Conservation (phyloP, 2,329 filamentous ascomycete genomes). For the Aureobasidium vineae region DNA sequence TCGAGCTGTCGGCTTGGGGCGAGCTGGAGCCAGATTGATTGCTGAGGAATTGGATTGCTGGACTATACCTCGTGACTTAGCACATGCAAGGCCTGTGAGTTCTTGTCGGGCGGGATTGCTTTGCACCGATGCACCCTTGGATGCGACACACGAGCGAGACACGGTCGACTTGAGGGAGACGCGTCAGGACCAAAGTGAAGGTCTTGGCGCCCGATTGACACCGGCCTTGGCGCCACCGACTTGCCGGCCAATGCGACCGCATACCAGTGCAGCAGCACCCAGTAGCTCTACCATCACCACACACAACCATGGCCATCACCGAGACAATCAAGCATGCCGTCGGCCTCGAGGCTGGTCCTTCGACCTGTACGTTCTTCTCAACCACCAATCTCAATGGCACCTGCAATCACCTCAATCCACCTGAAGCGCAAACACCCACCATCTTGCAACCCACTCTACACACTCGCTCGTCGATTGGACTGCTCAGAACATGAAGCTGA, state of each 20-base stretch:
- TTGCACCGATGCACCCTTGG: neutral
- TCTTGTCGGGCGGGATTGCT: neutral
- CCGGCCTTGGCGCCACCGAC: neutral
- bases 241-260: conserved; percentile 20
- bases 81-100: neutral
- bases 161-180: conserved; percentile 4
- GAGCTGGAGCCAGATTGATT: conserved; percentile 8
- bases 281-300: neutral
- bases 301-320: conserved; percentile 42
- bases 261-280: conserved; percentile 1
- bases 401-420: neutral
- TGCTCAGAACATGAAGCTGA: conserved; percentile 25
- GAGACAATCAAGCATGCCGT: conserved; percentile 51
- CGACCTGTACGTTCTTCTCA: conserved; percentile 37
- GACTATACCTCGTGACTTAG: neutral
- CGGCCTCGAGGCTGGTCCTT: conserved; percentile 42
- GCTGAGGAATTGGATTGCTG: conserved; percentile 1
- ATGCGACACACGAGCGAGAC: conserved; percentile 8
- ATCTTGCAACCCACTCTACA: neutral
- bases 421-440: neutral
- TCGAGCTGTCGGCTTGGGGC: neutral
- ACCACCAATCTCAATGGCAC: neutral
- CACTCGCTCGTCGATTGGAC: neutral
- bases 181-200: neutral
- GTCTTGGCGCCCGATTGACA: neutral